A percentile compares a stretch with the other conserved stretches of the same genome.
These are phyloP conservation scores for Sphaerulina musiva DNA, from an alignment of 2,329 filamentous ascomycete genomes.

Conservation along the genomic window DNA sequence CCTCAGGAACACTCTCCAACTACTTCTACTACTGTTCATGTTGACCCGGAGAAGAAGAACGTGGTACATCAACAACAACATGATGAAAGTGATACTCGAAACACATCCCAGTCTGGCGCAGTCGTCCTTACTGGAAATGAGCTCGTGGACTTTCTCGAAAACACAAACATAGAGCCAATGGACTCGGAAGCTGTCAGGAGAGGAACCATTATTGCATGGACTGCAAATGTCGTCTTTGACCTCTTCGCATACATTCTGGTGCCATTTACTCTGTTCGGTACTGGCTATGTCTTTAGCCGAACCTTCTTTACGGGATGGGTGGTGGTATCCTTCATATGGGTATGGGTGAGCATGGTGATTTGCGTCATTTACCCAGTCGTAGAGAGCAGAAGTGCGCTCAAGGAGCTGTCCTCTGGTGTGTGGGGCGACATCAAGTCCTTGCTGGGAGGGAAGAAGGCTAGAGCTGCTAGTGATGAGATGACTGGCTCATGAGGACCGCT, in stretches of 20 bases:
- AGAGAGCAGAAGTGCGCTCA: constrained; percentile 1
- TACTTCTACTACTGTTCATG: background rate
- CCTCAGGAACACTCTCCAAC: background rate
- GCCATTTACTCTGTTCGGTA: constrained; percentile 36
- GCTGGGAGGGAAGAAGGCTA: background rate
- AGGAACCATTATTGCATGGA: constrained; percentile 36
- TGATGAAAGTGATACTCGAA: constrained; percentile 21
- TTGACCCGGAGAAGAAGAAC: constrained; percentile 5
- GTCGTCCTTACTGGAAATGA: constrained; percentile 29
- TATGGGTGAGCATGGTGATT: constrained; percentile 37
- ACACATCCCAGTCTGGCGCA: constrained; percentile 10
- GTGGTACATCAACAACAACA: constrained; percentile 4
- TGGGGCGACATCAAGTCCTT: background rate
- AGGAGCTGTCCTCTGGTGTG: background rate
- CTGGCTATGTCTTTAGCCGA: constrained; percentile 37
- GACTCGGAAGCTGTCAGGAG: constrained; percentile 35
- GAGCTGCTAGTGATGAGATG: background rate
- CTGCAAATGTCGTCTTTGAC: constrained; percentile 36
- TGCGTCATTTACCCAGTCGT: constrained; percentile 36
- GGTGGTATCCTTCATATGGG: constrained; percentile 40
- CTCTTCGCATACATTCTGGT: constrained; percentile 36
- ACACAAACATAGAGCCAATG: constrained; percentile 38
- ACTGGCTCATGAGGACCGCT: background rate
- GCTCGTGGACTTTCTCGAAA: constrained; percentile 39
- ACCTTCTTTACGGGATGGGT: constrained; percentile 41